Percentiles rank a stretch among this genome's conserved stretches.
These are phyloP conservation scores for Suillus lakei DNA, from an alignment of 768 basidiomycete species.

Conservation along the genomic window DNA sequence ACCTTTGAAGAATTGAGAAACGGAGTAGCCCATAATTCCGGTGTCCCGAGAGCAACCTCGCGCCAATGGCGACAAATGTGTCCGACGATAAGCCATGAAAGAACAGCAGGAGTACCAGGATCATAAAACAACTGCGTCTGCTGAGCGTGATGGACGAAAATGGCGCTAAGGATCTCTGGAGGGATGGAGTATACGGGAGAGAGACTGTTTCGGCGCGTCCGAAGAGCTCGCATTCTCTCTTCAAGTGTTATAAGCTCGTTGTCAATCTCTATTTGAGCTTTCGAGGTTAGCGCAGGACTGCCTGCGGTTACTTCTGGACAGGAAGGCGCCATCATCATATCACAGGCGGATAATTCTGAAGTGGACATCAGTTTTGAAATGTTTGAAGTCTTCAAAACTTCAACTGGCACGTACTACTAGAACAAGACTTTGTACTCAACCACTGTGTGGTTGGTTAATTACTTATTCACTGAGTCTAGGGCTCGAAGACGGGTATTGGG, in stretches of 20 bases:
- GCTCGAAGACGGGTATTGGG: neutral
- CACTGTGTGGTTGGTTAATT: neutral
- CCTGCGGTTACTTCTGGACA: neutral
- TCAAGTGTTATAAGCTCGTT: slow-evolving; percentile 6
- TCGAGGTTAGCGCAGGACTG: neutral
- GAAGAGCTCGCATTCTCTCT: slow-evolving; percentile 8
- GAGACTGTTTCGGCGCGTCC: slow-evolving; percentile 9
- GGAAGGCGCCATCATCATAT: neutral
- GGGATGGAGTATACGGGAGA: slow-evolving; percentile 11
- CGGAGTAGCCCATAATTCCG: slow-evolving; percentile 44
- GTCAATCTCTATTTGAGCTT: slow-evolving; percentile 10
- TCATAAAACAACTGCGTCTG: neutral
- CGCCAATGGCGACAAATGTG: slow-evolving; percentile 39
- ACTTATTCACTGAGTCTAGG: neutral
- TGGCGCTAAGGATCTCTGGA: slow-evolving; percentile 11
- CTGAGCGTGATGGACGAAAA: slow-evolving; percentile 9
- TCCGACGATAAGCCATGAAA: slow-evolving; percentile 10
- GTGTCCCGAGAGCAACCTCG: slow-evolving; percentile 41
- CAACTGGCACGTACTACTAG: neutral
- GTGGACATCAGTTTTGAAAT: neutral
- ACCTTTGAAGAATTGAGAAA: slow-evolving; percentile 39
- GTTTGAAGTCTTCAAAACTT: neutral
- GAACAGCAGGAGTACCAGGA: neutral
- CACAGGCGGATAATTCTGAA: neutral
- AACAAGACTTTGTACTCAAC: neutral